A percentile compares a stretch with the other conserved stretches of the same genome.
Conservation (phyloP, 1,139 yeast genomes). For the Hyphopichia khmerensis region DNA sequence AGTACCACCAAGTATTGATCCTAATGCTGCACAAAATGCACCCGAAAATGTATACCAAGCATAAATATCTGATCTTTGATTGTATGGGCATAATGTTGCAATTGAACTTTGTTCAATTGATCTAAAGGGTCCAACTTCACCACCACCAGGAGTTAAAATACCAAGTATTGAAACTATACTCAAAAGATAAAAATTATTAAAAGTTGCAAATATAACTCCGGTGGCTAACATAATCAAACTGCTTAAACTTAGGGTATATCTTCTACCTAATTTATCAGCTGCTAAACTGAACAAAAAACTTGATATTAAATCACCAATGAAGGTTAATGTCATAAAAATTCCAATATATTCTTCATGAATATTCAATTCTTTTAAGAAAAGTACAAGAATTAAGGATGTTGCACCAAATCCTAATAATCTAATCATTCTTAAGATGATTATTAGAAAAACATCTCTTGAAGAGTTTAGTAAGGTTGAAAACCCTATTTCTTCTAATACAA, state of each 20-base stretch:
- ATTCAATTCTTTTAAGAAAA: conserved; percentile 32
- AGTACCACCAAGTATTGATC: conserved; percentile 31
- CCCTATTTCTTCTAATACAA: conserved; percentile 23
- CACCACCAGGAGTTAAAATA: conserved; percentile 42
- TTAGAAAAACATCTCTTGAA: conserved; percentile 28
- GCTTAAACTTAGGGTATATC: conserved; percentile 25
- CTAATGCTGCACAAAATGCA: conserved; percentile 35
- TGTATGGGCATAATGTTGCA: conserved; percentile 29
- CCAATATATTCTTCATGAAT: conserved; percentile 34
- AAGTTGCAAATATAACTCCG: conserved; percentile 23
- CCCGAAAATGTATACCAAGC: conserved; percentile 46
- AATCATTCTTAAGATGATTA: conserved; percentile 34
- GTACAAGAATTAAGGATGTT: conserved; percentile 37
- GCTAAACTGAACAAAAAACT: conserved; percentile 31
- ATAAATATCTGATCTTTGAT: conserved; percentile 38
- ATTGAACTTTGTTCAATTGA: conserved; percentile 41
- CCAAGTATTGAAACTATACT: conserved; percentile 30
- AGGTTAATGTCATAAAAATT: conserved; percentile 35
- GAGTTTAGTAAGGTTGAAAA: conserved; percentile 22
- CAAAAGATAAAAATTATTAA: conserved; percentile 21
- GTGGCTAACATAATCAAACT: conserved; percentile 30
- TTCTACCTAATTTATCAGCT: conserved; percentile 38
- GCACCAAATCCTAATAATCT: conserved; percentile 43
- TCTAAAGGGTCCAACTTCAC: conserved; percentile 45
- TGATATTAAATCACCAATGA: conserved; percentile 37